Conservation (phyloP, 306 rosid species). For the Cicer chorassanicum region DNA sequence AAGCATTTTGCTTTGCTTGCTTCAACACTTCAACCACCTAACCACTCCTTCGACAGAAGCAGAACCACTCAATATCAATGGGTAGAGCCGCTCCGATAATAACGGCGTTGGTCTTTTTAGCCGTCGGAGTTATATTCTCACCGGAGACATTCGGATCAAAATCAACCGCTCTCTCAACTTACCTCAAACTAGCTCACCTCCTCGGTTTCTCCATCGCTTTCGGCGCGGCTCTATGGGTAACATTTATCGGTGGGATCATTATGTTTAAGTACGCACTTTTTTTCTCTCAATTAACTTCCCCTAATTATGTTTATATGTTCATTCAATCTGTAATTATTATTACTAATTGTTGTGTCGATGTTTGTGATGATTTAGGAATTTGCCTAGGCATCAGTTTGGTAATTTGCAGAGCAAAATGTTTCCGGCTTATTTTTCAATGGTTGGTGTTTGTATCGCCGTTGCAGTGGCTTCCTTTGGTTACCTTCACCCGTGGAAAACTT, state of each 20-base stretch:
- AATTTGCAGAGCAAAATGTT: slow-evolving; percentile 98
- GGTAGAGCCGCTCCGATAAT: slow-evolving; percentile 80
- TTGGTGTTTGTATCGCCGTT: slow-evolving; percentile 70
- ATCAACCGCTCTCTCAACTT: slow-evolving; percentile 59
- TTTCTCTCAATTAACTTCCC: background rate
- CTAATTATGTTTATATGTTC: background rate
- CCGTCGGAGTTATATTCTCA: slow-evolving; percentile 87
- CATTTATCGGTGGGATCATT: slow-evolving; percentile 97
- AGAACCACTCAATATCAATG: slow-evolving; percentile 47
- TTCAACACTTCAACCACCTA: background rate
- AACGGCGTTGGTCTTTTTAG: slow-evolving; percentile 78
- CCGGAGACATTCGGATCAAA: slow-evolving; percentile 87
- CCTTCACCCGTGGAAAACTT: slow-evolving; percentile 90
- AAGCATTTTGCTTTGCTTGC: slow-evolving; percentile 3
- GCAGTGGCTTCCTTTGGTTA: slow-evolving; percentile 85
- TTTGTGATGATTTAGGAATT: slow-evolving; percentile 60
- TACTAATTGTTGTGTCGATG: background rate
- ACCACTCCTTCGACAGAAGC: background rate
- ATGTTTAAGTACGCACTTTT: slow-evolving; percentile 75
- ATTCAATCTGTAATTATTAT: background rate
- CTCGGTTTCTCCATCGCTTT: slow-evolving; percentile 91
- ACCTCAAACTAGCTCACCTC: slow-evolving; percentile 84
- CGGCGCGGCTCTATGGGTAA: slow-evolving; percentile 94
- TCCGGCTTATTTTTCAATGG: slow-evolving; percentile 91
- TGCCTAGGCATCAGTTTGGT: slow-evolving; percentile 98